Evolutionary conservation across 306 rosid species (phyloP), one percentile per base, ranked within the genome.

Genomic region (Fagus sylvatica): DNA sequence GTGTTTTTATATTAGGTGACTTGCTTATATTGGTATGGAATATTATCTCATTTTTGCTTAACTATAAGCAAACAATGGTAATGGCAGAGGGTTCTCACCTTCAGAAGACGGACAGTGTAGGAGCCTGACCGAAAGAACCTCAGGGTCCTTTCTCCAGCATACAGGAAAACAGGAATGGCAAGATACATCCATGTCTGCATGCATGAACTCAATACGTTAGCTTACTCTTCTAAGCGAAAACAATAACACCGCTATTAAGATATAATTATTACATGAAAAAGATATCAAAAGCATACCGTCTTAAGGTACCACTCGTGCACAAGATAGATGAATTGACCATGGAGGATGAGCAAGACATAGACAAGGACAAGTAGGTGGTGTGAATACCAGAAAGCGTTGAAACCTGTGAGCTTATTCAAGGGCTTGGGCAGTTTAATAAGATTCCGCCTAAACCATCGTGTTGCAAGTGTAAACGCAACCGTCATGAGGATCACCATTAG

Each of bases 321-420:
- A 28, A 96, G 87, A 78, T 88, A 96, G 80, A 93, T 89, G 70
- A 80, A 82, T 75, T 32, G 55, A 53, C 99, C 99, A 71, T 96
- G 99, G 84, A 91, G 11, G 79, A 96, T 37, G 78, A 96, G 97
- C 84, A 96, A 87, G 84, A 78, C 76, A 67, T 96, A 96, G 76
- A 93, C 99, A 65, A 96, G 78, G 89, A 93, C 93, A 85, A 96
- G 93, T 53, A 93, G 91, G 85, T 96, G 99, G 85, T 96, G 99
- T 48, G 99, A 96, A 89, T 96, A 96, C 98, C 99, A 96, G 86
- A 96, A 96, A 73, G 99, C 98, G 69, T 96, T 96, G 88, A 79
- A 96, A 71, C 99, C 99, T 11, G 97, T 96, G 76, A 93, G 92
- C 87, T 96, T 87, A 74, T 85, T 90, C 82, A 96, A 87, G 53